Percentiles rank a stretch among this genome's conserved stretches.
These are phyloP conservation scores for Coccomyxa sp. DNA, from an alignment of 139 green algal species.

Conservation along the genomic window DNA sequence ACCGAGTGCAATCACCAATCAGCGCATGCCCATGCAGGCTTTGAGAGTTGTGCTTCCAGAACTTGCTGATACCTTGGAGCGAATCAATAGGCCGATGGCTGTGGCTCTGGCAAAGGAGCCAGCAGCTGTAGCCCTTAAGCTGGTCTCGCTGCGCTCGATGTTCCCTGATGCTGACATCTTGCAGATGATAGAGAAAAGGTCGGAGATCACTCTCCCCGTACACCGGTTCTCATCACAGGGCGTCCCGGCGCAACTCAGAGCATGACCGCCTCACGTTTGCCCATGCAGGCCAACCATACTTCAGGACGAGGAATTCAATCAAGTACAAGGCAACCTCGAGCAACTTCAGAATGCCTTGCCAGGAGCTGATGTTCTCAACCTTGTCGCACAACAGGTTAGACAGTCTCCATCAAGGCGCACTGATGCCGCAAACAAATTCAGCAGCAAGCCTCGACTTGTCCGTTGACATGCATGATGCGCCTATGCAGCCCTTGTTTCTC, in stretches of 20 bases:
- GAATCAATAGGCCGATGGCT: neutral
- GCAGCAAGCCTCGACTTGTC: too few species aligned
- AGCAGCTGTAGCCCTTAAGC: neutral
- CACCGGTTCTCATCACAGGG: too few species aligned
- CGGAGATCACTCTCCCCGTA: neutral
- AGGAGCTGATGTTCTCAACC: neutral
- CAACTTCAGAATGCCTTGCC: neutral
- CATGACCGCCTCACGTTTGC: too few species aligned
- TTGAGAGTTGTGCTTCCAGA: neutral
- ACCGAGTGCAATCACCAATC: neutral
- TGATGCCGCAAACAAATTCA: too few species aligned
- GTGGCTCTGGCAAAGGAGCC: neutral
- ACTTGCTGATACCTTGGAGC: neutral
- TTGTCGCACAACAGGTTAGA: neutral
- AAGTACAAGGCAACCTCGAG: neutral
- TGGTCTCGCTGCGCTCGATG: neutral
- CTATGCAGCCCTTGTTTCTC: neutral
- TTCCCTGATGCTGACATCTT: neutral
- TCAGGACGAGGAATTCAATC: neutral
- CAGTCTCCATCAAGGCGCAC: too few species aligned
- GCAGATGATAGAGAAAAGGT: neutral
- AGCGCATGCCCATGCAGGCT: neutral
- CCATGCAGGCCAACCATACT: neutral
- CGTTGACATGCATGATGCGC: too few species aligned
- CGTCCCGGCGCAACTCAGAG: too few species aligned